Evolutionary conservation across 495 filamentous ascomycete species (phyloP), one percentile per base, ranked within the genome.

Genomic region (Podospora australis): DNA sequence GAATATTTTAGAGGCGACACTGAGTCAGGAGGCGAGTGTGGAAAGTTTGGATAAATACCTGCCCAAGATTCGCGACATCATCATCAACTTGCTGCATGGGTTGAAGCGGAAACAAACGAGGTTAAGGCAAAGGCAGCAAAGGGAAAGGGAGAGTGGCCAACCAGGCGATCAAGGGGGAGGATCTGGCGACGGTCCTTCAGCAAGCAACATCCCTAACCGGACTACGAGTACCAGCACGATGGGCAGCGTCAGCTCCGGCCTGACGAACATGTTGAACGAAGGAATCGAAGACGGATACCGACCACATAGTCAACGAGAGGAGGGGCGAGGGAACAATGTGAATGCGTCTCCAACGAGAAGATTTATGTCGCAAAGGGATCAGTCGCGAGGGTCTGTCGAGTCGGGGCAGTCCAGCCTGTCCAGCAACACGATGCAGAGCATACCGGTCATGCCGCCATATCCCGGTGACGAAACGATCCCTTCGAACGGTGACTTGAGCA

Each of bases 51-150:
- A 98, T 57, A 81, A 81, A 53, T 97, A 90, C 64, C 74, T 98
- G 23, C 92, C 92, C 0, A 82, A 82, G 21, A 97, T 97, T 53
- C 81, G 92, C 52, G 92, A 98, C 64, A 98, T 98, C 51, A 98
- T 98, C 60, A 96, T 98, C 58, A 95, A 91, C 58, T 78, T 98
- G 9, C 79, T 98, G 8, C 90, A 97, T 64, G 92, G 92, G 2
- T 67, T 98, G 28, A 98, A 98, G 69, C 81, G 90, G 64, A 98
- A 98, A 67, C 92, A 98, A 56, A 88, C 90, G 49, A 87, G 85
- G 52, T 64, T 98, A 55, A 79, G 92, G 24, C 88, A 91, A 55
- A 87, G 84, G 41, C 83, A 86, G 52, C 75, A 80, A 30, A 78
- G 81, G 54, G 88, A 94, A 20, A 79, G 77, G 53, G 73, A 77